Evolutionary conservation across 169 alveolate species (phyloP).

Genomic region (Babesia divergens): DNA sequence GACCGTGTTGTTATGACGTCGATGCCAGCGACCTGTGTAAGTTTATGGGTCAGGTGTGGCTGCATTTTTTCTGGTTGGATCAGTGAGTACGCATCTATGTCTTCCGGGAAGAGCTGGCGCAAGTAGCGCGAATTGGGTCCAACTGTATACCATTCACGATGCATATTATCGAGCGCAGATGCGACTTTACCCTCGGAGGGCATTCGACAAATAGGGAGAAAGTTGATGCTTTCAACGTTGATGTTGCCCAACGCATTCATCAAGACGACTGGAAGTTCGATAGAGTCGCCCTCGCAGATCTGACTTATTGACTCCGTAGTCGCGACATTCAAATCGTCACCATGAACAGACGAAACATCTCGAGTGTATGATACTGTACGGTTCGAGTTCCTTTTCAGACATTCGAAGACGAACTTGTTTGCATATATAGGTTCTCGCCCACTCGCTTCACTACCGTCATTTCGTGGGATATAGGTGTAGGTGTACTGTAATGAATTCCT

Average conservation of each 20-base stretch:
- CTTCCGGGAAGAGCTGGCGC: constrained; percentile 63
- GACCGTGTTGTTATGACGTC: constrained; percentile 62
- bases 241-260: constrained; percentile 60
- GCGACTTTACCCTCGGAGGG: constrained; percentile 3
- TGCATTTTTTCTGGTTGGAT: constrained; percentile 48
- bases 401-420: constrained; percentile 50
- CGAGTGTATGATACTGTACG: constrained; percentile 55
- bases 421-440: constrained; percentile 34
- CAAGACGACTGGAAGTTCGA: constrained; percentile 56
- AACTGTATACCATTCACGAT: constrained; percentile 67
- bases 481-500: constrained; percentile 52
- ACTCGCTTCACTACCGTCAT: not conserved
- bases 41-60: constrained; percentile 56
- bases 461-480: constrained; percentile 29
- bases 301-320: constrained; percentile 39
- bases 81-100: constrained; percentile 40
- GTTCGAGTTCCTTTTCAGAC: constrained; percentile 26
- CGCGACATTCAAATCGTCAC: constrained; percentile 57
- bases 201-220: constrained; percentile 39
- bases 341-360: constrained; percentile 53
- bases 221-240: constrained; percentile 41
- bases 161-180: constrained; percentile 44
- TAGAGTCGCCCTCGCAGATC: constrained; percentile 63
- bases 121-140: constrained; percentile 63
- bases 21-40: constrained; percentile 63